Evolutionary conservation across 1,284 basidiomycete genomes (phyloP), one percentile per base, ranked within the genome.

Genomic region (Heterobasidion occidentale): DNA sequence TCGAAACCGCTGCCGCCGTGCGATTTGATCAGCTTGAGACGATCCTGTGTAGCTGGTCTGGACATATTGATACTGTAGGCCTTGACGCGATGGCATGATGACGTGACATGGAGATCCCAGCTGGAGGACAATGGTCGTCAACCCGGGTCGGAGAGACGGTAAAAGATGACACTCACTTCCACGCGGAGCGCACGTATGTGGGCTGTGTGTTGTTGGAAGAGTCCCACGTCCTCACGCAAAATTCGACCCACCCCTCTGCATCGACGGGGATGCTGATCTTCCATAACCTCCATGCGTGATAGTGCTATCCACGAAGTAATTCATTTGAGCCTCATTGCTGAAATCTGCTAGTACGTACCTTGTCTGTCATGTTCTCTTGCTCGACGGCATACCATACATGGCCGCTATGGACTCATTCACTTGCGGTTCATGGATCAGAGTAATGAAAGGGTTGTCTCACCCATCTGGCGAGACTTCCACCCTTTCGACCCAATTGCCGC

Each of bases 181-280:
- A 80, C 5, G 77, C 75, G 15, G 77, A 80, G 36, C 77, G 75
- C 9, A 81, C 76, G 58, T 74, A 79, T 1, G 80, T 81, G 19
- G 80, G 80, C 61, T 81, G 76, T 4, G 79, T 81, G 62, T 83
- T 81, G 66, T 78, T 79, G 8, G 77, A 77, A 15, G 78, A 78
- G 62, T 81, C 79, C 80, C 80, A 82, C 0, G 76, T 76, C 46
- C 79, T 75, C n/a, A 78, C 79, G 59, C 77, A 79, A 66, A 81
- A 77, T 59, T 81, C 79, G 42, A 80, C 71, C 79, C 79, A 81
- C 7, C 80, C 79, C 61, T 83, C 78, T 2, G 79, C 78, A 49
- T 80, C 77, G 50, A 81, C 75, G 2, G 79, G 79, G 1, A 82
- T 60, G 12, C 75, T 71, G 53, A 78, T 74, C 59, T 71, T 74